Base-by-base conservation (phyloP, 805 yeast species). In the Maudiozyma saulgeensis region DNA sequence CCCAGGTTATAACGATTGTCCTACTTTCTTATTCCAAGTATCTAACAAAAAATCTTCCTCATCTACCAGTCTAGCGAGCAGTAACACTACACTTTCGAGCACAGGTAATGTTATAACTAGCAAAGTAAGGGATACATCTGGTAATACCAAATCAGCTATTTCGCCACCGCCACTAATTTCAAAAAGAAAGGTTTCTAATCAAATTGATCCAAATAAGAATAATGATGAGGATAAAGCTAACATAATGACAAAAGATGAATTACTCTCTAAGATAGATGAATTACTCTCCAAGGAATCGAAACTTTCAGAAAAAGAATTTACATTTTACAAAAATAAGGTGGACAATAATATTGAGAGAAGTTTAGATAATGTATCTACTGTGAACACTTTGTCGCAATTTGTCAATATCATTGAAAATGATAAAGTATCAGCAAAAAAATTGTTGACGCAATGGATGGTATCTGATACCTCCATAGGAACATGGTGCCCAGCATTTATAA, bases 401-500 rank as follows among this genome's bases (percentile, higher is more conserved):
- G 54, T 68, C 4, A 49, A 56, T 2, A 56, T 59, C 26, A 45
- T 51, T 21, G 48, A 57, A 8, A 48, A 21, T 5, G 60, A 66
- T 25, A 59, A 55, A n/a, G 50, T 52, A 1, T 41, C 49, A 15
- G 74, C 68, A 48, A 71, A 70, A 49, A 64, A 57, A 50, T 59
- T 55, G 45, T 69, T 69, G 46, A 73, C 69, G 31, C 68, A 74
- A 31, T 82, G 79, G 70, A 79, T 82, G 78, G 68, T 82, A 66
- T 56, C 67, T 2, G 78, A 80, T 55, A 74, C 72, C 41, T 81
- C 84, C 0, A 76, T 78, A 11, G 71, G 79, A 46, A 64, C 67
- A 23, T 85, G 95, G 95, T 79, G 85, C 52, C 72, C 79, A 25
- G 84, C 90, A 3, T 68, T 85, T 47, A 74, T 81, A 46, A 81